Evolutionary conservation across 1,284 basidiomycete genomes (phyloP).

Genomic region (Leucoagaricus sp.): DNA sequence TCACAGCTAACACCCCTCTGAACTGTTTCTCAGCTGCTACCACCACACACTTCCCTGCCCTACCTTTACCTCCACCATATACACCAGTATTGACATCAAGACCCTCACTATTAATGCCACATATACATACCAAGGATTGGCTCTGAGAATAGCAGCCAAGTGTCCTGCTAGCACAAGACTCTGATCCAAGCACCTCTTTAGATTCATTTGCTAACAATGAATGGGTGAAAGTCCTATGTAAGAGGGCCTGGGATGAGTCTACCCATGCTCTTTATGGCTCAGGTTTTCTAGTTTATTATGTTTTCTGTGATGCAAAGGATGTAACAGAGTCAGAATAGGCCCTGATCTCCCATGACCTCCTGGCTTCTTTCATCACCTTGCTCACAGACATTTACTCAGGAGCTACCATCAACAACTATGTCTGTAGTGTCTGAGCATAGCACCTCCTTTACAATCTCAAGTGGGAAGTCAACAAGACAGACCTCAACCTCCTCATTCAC

Average conservation of each 20-base stretch:
- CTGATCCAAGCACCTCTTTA: neutral
- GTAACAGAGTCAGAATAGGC: constrained; percentile 14
- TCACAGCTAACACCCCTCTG: too few species aligned
- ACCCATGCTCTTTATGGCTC: constrained; percentile 20
- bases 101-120: neutral
- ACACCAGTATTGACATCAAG: neutral
- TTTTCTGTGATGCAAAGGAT: constrained; percentile 20
- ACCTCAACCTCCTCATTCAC: constrained; percentile 24
- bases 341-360: constrained; percentile 1
- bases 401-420: constrained; percentile 28
- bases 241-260: constrained; percentile 13
- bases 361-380: constrained; percentile 13
- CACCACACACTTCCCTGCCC: neutral
- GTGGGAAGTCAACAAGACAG: constrained; percentile 25
- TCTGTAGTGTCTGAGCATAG: constrained; percentile 30
- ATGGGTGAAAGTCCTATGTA: neutral
- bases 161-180: too few species aligned
- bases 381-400: constrained; percentile 20
- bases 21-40: neutral
- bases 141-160: neutral
- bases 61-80: neutral
- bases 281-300: constrained; percentile 20
- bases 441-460: constrained; percentile 30
- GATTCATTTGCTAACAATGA: neutral
- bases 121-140: neutral